Evolutionary conservation across 1,284 basidiomycete genomes (phyloP).

Genomic region (Ceraceosorus guamensis): DNA sequence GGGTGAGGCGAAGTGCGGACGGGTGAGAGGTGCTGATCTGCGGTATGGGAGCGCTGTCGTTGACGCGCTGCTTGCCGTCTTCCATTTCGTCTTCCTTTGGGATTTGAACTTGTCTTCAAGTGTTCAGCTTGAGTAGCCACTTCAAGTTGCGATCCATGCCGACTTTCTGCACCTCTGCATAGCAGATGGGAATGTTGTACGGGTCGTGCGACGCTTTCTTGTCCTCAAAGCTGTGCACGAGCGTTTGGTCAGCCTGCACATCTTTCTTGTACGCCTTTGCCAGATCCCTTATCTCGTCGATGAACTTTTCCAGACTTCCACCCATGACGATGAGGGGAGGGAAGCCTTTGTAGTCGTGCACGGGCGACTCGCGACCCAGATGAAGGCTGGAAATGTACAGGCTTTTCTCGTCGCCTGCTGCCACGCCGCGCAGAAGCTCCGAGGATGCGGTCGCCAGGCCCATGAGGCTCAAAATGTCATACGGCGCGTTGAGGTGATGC

Average conservation of each 20-base stretch:
- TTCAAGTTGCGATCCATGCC: neutral
- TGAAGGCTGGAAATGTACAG: neutral
- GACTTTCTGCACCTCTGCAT: neutral
- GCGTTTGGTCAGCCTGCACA: neutral
- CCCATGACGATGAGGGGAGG: neutral
- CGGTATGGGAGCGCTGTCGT: no score
- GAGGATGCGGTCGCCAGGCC: neutral
- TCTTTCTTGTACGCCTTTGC: neutral
- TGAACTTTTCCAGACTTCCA: constrained; percentile 1
- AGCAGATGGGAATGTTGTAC: neutral
- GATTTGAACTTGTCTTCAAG: no score
- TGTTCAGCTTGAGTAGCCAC: neutral
- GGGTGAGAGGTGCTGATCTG: no score
- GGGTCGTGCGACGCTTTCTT: constrained; percentile 2
- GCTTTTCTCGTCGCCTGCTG: neutral
- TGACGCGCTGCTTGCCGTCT: no score
- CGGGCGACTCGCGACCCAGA: neutral
- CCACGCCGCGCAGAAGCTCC: neutral
- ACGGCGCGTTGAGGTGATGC: neutral
- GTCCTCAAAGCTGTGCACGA: neutral
- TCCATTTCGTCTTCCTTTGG: no score
- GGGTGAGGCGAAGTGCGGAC: no score
- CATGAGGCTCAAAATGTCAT: neutral
- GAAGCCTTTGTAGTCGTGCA: constrained; percentile 1
- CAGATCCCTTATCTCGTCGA: constrained; percentile 3